phyloP scores from a whole-genome alignment of 2,329 filamentous ascomycete species.

The Akanthomyces dipterigenus region DNA sequence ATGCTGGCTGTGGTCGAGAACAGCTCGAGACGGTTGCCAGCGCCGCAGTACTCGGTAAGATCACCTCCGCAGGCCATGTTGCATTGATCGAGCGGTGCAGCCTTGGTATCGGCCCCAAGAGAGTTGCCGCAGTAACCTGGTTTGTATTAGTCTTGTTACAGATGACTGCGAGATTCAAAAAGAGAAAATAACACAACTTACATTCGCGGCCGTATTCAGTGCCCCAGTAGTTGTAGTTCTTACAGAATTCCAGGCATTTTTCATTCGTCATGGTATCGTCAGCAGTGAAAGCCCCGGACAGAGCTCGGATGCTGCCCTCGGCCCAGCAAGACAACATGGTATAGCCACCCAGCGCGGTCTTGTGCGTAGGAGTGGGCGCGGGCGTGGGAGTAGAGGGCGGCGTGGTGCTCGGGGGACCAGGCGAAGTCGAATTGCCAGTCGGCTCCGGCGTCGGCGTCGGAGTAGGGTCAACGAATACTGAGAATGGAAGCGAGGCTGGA shows the following conservation, averaged over 20 bases:
- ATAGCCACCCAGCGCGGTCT: constrained; percentile 36
- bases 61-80: constrained; percentile 37
- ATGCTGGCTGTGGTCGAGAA: constrained; percentile 34
- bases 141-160: background rate
- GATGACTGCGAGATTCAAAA: too few species aligned
- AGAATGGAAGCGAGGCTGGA: too few species aligned
- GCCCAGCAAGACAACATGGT: constrained; percentile 40
- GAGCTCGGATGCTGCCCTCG: constrained; percentile 39
- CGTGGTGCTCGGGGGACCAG: constrained; percentile 1
- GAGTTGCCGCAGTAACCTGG: constrained; percentile 42
- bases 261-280: constrained; percentile 45
- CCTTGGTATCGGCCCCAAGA: constrained; percentile 23
- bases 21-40: constrained; percentile 35
- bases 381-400: constrained; percentile 5
- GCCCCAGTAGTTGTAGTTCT: constrained; percentile 40
- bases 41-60: constrained; percentile 34
- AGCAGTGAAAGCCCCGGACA: constrained; percentile 32
- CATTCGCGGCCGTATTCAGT: constrained; percentile 48
- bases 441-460: background rate
- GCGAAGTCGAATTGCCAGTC: constrained; percentile 1
- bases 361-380: constrained; percentile 21
- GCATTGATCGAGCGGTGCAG: constrained; percentile 26
- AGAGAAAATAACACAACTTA: constrained; percentile 18
- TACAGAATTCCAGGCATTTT: constrained; percentile 39
- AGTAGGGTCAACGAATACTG: background rate